phyloP scores from a whole-genome alignment of 164 flowering plant species.

The Annona squamosa region DNA sequence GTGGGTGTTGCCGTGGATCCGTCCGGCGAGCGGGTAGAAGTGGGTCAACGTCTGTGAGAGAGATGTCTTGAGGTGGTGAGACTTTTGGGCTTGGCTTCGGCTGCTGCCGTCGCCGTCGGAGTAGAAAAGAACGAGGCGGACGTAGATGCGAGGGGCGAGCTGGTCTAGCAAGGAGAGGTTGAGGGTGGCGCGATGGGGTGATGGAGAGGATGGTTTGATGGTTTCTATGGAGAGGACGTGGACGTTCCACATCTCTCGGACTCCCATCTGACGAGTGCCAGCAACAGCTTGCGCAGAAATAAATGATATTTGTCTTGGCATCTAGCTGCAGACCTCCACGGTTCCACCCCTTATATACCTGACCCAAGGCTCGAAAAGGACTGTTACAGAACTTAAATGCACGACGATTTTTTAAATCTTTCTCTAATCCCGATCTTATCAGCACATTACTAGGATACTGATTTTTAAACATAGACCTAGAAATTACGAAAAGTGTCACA shows the following conservation, averaged over 20 bases:
- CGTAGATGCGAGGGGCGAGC: conserved; percentile 1
- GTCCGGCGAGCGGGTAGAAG: conserved; percentile 14
- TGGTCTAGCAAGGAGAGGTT: conserved; percentile 16
- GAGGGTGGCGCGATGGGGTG: conserved; percentile 12
- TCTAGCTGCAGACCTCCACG: too few relatives aligned
- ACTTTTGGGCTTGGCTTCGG: neutral
- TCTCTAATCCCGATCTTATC: too few relatives aligned
- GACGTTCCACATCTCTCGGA: neutral
- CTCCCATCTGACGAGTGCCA: neutral
- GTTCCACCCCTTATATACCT: too few relatives aligned
- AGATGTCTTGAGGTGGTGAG: conserved; percentile 2
- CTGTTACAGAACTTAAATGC: too few relatives aligned
- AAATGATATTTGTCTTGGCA: too few relatives aligned
- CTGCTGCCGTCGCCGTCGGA: neutral
- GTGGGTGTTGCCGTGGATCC: neutral
- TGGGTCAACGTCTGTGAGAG: conserved; percentile 3
- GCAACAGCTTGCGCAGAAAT: neutral
- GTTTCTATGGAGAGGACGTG: conserved; percentile 7
- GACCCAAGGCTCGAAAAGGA: too few relatives aligned
- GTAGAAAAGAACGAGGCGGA: conserved; percentile 12
- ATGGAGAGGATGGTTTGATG: conserved; percentile 18
- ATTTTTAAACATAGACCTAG: too few relatives aligned
- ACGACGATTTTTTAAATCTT: too few relatives aligned
- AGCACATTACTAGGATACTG: too few relatives aligned
- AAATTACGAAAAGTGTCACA: too few relatives aligned